A percentile compares a stretch with the other conserved stretches of the same genome.
These are phyloP conservation scores for Lentinula boryana DNA, from an alignment of 768 basidiomycete species.

Conservation along the genomic window DNA sequence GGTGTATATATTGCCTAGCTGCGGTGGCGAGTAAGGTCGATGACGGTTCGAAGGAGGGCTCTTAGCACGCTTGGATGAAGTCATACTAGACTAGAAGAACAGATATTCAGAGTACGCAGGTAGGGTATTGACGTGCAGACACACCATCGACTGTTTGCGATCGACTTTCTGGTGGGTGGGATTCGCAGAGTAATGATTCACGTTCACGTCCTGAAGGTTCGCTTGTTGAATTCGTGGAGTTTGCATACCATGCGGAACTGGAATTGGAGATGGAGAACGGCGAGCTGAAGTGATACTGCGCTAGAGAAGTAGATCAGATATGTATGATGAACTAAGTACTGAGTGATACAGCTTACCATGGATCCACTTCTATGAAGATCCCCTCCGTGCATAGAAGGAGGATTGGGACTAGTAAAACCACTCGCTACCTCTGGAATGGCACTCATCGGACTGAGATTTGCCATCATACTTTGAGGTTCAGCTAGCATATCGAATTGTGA, in stretches of 20 bases:
- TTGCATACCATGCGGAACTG: background rate
- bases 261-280: background rate
- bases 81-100: background rate
- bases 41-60: background rate
- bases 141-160: conserved; percentile 1
- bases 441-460: conserved; percentile 37
- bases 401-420: conserved; percentile 29
- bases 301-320: background rate
- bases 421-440: conserved; percentile 52
- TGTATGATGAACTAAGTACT: background rate
- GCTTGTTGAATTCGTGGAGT: background rate
- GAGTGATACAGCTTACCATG: conserved; percentile 22
- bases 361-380: conserved; percentile 26
- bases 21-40: background rate
- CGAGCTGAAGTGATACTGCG: background rate
- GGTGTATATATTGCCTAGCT: background rate
- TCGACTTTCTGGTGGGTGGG: background rate
- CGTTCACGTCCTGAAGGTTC: background rate
- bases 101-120: background rate
- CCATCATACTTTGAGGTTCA: conserved; percentile 27
- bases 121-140: background rate
- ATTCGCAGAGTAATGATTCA: background rate
- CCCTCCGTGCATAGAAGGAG: conserved; percentile 16
- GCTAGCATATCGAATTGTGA: conserved; percentile 51
- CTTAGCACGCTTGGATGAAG: conserved; percentile 1